phyloP scores from a whole-genome alignment of 768 basidiomycete species.

The Kwoniella bestiolae region DNA sequence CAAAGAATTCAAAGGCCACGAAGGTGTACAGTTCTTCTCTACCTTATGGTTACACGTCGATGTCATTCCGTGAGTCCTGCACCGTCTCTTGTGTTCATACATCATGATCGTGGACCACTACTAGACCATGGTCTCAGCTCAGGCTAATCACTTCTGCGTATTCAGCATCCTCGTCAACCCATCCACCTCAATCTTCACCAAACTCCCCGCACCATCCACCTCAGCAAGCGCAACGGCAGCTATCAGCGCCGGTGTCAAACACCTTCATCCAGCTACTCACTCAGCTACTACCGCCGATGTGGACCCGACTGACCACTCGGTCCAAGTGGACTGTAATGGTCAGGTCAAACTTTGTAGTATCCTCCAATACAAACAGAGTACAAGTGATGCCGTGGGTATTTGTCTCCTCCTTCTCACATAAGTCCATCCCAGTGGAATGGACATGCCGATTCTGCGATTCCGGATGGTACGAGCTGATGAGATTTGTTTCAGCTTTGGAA shows the following conservation, averaged over 20 bases:
- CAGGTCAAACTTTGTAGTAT: slow-evolving; percentile 81
- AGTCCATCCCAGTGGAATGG: no score
- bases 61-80: slow-evolving; percentile 44
- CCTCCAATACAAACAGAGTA: slow-evolving; percentile 74
- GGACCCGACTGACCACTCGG: slow-evolving; percentile 63
- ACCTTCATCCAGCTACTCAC: slow-evolving; percentile 55
- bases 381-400: slow-evolving; percentile 64
- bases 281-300: slow-evolving; percentile 47
- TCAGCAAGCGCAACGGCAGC: slow-evolving; percentile 49
- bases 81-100: no score
- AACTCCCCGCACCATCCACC: slow-evolving; percentile 49
- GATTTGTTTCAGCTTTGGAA: slow-evolving; percentile 65
- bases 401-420: neutral
- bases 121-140: no score
- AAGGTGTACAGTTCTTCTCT: slow-evolving; percentile 38
- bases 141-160: neutral
- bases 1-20: slow-evolving; percentile 28
- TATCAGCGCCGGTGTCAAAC: slow-evolving; percentile 44
- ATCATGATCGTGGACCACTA: no score
- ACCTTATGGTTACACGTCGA: slow-evolving; percentile 50
- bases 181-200: slow-evolving; percentile 51
- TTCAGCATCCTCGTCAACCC: slow-evolving; percentile 46
- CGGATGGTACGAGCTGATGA: no score
- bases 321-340: slow-evolving; percentile 82
- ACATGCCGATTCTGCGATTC: no score